A percentile compares a stretch with the other conserved stretches of the same genome.
These are phyloP conservation scores for Teratosphaeria zuluensis DNA, from an alignment of 2,329 filamentous ascomycete genomes.

Conservation along the genomic window DNA sequence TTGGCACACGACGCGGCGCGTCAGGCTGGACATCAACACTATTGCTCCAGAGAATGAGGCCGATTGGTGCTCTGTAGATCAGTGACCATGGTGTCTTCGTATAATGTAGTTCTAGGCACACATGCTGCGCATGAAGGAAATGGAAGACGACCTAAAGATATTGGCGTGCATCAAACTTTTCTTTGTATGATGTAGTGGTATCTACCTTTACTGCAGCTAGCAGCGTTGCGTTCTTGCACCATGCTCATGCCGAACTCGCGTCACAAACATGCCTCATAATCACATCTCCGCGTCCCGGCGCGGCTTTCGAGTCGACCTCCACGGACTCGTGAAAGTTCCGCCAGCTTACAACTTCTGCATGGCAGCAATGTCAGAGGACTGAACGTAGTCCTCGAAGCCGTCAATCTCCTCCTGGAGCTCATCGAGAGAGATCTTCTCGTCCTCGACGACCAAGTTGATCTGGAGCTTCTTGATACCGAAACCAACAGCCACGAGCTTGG, in stretches of 20 bases:
- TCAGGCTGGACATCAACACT: no score
- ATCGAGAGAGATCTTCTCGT: constrained; percentile 83
- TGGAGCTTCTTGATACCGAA: constrained; percentile 99
- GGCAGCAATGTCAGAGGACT: constrained; percentile 82
- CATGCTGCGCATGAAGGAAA: neutral
- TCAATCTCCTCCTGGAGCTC: constrained; percentile 83
- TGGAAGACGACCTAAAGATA: neutral
- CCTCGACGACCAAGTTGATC: constrained; percentile 95
- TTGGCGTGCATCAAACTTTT: neutral
- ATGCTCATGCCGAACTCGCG: neutral
- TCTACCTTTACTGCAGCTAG: neutral
- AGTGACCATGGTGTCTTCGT: no score
- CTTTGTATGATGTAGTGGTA: neutral
- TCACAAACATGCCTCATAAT: neutral
- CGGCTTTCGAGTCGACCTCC: no score
- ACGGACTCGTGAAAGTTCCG: neutral
- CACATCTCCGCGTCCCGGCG: neutral
- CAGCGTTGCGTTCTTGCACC: neutral
- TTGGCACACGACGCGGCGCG: no score
- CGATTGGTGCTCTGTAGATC: no score
- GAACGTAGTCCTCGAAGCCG: constrained; percentile 86
- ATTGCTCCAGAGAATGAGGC: no score
- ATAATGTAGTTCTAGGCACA: no score
- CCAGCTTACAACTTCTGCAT: constrained; percentile 78
- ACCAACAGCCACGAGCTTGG: constrained; percentile 79